Conservation (phyloP, 331 rosid genomes). For the Prunus yedoensis region DNA sequence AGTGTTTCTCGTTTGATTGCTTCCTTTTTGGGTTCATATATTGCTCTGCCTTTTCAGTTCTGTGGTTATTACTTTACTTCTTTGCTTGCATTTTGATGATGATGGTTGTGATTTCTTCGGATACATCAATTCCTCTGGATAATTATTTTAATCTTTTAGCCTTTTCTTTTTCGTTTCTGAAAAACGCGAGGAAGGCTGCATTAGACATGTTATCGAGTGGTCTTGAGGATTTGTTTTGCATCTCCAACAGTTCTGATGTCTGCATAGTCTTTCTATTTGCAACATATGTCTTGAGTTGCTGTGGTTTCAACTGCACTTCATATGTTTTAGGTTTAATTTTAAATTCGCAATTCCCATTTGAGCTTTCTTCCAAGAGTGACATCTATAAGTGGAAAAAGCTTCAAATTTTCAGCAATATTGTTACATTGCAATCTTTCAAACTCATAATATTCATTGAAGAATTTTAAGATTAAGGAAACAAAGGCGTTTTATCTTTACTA, state of each 20-base stretch:
- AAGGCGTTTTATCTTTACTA: conserved; percentile 8
- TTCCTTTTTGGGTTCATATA: not conserved
- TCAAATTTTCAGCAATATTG: not conserved
- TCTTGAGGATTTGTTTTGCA: conserved; percentile 1
- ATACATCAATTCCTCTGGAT: conserved; percentile 4
- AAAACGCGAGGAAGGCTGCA: too few species aligned
- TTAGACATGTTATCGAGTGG: not conserved
- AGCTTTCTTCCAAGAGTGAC: not conserved
- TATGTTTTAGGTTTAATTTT: not conserved
- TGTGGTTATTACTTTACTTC: conserved; percentile 5
- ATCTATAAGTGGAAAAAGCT: not conserved
- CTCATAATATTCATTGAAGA: not conserved
- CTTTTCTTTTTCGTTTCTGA: too few species aligned
- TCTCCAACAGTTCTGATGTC: not conserved
- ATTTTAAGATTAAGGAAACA: not conserved
- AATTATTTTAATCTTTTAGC: conserved; percentile 8
- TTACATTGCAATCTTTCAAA: not conserved
- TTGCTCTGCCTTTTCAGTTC: conserved; percentile 20
- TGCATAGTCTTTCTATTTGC: not conserved
- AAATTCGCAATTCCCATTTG: too few species aligned
- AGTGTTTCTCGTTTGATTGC: conserved; percentile 23
- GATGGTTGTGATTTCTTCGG: conserved; percentile 15
- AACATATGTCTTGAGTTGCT: not conserved
- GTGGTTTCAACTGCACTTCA: not conserved
- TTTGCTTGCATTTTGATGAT: conserved; percentile 12